Conservation (phyloP, 352 stramenopile genomes). For the Globisporangium nagaii region DNA sequence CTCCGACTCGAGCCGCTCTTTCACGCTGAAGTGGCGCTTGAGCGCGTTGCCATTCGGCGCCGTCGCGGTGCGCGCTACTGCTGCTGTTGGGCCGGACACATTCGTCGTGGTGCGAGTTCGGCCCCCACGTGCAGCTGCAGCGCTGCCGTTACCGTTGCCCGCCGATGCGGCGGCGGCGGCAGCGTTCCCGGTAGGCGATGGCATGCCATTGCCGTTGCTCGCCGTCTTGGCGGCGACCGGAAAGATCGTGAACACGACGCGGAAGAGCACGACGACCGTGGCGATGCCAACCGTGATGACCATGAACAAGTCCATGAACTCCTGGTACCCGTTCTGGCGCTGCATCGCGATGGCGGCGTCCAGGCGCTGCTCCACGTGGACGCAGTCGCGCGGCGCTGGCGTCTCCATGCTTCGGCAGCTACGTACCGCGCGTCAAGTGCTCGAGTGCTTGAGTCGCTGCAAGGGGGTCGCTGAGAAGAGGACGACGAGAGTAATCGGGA, state of each 20-base stretch:
- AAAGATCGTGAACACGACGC: conserved; percentile 52
- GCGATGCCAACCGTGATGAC: conserved; percentile 55
- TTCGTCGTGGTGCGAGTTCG: neutral
- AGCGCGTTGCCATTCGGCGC: conserved; percentile 6
- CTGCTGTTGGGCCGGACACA: neutral
- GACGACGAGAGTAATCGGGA: neutral
- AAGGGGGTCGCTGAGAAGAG: neutral
- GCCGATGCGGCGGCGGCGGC: neutral
- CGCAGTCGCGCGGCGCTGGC: neutral
- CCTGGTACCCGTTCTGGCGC: conserved; percentile 16
- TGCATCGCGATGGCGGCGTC: neutral
- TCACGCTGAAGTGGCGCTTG: conserved; percentile 37
- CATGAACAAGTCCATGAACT: conserved; percentile 63
- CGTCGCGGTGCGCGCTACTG: neutral
- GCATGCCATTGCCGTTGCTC: neutral
- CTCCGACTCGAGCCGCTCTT: conserved; percentile 58
- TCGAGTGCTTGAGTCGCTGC: neutral
- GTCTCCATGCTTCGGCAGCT: neutral
- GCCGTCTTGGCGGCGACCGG: conserved; percentile 11
- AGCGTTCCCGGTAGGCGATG: neutral
- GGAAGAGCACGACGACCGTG: conserved; percentile 58
- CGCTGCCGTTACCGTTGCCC: too few species aligned
- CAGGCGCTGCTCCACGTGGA: neutral
- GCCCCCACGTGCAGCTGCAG: neutral
- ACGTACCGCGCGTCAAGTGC: neutral